phyloP scores from a whole-genome alignment of 179 eudicot genomes.

The Silene coronaria region DNA sequence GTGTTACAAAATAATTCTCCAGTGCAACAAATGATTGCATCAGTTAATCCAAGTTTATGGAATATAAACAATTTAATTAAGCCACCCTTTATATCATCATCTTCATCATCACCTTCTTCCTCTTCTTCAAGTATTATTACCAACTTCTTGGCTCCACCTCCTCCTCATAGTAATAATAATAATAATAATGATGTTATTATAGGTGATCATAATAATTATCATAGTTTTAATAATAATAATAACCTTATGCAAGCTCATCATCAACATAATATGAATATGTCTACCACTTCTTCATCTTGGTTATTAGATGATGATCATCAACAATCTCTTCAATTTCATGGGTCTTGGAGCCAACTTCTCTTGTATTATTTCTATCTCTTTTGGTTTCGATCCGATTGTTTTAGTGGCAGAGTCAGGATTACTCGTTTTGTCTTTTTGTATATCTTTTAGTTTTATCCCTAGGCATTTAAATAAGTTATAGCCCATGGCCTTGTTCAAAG shows the following conservation, averaged over 20 bases:
- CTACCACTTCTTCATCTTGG: slow-evolving; percentile 27
- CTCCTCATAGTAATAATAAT: neutral
- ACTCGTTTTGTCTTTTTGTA: neutral
- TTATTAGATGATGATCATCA: slow-evolving; percentile 28
- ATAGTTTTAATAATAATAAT: neutral
- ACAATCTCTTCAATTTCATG: slow-evolving; percentile 37
- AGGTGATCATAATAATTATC: neutral
- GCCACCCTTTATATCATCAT: slow-evolving; percentile 22
- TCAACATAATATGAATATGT: slow-evolving; percentile 20
- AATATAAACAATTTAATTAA: slow-evolving; percentile 34
- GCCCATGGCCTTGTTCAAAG: too few species aligned
- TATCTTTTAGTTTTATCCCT: too few species aligned
- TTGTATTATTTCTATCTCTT: slow-evolving; percentile 37
- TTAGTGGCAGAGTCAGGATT: neutral
- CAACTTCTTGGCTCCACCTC: slow-evolving; percentile 25
- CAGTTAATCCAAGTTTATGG: slow-evolving; percentile 66
- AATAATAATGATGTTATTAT: neutral
- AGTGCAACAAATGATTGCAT: slow-evolving; percentile 59
- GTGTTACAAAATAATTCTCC: slow-evolving; percentile 46
- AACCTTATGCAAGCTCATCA: slow-evolving; percentile 14
- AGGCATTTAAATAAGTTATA: too few species aligned
- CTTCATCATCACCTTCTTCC: slow-evolving; percentile 17
- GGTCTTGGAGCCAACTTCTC: slow-evolving; percentile 70
- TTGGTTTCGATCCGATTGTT: neutral
- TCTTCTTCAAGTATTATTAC: slow-evolving; percentile 24